Percentiles rank a stretch among this genome's conserved stretches.
phyloP scores from a whole-genome alignment of 1,139 yeast species.

The Sugiyamaella pinicola region DNA sequence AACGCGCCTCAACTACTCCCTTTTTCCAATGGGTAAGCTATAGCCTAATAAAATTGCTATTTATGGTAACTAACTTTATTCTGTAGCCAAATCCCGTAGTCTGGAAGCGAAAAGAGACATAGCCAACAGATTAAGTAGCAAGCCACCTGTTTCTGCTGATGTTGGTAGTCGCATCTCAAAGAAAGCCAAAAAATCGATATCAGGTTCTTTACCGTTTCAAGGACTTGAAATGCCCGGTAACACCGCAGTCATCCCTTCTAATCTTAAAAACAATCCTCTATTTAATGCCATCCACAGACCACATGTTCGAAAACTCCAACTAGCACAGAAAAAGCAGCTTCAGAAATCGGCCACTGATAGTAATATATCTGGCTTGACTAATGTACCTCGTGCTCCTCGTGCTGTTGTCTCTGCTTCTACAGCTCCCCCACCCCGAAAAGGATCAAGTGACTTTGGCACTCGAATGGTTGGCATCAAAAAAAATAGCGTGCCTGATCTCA shows the following conservation, averaged over 20 bases:
- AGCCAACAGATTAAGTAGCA: neutral
- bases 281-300: conserved; percentile 26
- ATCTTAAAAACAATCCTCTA: conserved; percentile 22
- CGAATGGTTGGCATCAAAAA: too few species aligned
- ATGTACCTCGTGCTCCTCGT: neutral
- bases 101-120: neutral
- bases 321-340: neutral
- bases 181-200: neutral
- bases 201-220: neutral
- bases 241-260: neutral
- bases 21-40: neutral
- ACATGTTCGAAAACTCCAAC: neutral
- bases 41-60: neutral
- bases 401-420: neutral
- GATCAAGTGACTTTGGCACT: too few species aligned
- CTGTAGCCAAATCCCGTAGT: neutral
- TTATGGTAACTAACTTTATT: neutral
- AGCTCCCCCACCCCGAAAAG: too few species aligned
- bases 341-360: neutral
- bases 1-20: neutral
- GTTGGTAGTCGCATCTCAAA: neutral
- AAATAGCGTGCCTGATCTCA: too few species aligned
- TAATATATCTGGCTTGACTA: too few species aligned
- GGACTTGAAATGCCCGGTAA: neutral
- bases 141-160: neutral